Percentiles rank a stretch among this genome's conserved stretches.
These are phyloP conservation scores for Esteya vermicola DNA, from an alignment of 2,329 filamentous ascomycete species.

Conservation along the genomic window DNA sequence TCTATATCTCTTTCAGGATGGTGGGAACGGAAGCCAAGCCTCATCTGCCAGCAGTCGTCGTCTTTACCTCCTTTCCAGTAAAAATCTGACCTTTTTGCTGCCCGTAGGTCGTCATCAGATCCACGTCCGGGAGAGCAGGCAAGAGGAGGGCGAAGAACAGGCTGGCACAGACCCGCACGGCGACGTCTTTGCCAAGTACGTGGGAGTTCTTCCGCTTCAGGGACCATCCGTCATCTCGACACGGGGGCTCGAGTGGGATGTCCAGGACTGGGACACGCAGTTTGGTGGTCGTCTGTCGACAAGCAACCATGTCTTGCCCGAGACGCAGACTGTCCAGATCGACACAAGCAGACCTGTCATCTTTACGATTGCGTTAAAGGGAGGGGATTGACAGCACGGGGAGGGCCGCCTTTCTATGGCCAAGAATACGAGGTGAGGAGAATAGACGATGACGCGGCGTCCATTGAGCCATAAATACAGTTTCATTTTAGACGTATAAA, in stretches of 20 bases:
- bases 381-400: slow-evolving; percentile 23
- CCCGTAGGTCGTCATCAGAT: slow-evolving; percentile 54
- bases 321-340: slow-evolving; percentile 46
- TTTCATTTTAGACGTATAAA: not conserved
- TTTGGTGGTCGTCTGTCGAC: slow-evolving; percentile 65
- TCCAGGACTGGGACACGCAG: slow-evolving; percentile 62
- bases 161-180: slow-evolving; percentile 46
- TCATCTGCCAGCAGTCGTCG: slow-evolving; percentile 13
- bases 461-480: too few relatives aligned
- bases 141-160: too few relatives aligned
- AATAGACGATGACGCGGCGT: too few relatives aligned
- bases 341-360: slow-evolving; percentile 50
- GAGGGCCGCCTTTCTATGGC: too few relatives aligned
- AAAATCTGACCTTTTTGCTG: slow-evolving; percentile 74
- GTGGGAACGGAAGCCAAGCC: slow-evolving; percentile 27
- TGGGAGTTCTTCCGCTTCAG: slow-evolving; percentile 75
- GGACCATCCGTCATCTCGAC: slow-evolving; percentile 70
- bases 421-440: too few relatives aligned
- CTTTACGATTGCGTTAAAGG: slow-evolving; percentile 56
- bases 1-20: slow-evolving; percentile 49
- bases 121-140: slow-evolving; percentile 46
- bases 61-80: slow-evolving; percentile 68
- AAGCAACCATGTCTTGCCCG: slow-evolving; percentile 58
- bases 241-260: slow-evolving; percentile 79
- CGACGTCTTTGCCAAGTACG: slow-evolving; percentile 56